Evolutionary conservation across 2,329 filamentous ascomycete genomes (phyloP).

Genomic region (Fusarium armeniacum): DNA sequence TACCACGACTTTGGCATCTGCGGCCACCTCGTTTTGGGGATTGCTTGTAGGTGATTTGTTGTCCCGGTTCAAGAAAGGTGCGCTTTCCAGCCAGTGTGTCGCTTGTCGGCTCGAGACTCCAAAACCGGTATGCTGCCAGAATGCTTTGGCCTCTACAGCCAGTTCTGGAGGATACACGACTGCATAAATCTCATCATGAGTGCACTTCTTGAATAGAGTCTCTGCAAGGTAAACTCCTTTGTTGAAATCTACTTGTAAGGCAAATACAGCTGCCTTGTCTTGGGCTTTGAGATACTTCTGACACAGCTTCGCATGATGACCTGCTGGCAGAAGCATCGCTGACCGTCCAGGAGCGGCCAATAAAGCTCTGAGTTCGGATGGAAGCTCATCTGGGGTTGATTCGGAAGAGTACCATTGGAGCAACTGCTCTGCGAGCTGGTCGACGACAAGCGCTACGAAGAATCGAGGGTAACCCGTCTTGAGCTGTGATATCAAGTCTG

Average conservation of each 20-base stretch:
- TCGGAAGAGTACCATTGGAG: slow-evolving; percentile 33
- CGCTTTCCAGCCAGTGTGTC: slow-evolving; percentile 45
- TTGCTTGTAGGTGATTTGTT: neutral
- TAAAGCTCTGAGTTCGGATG: neutral
- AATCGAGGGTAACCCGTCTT: slow-evolving; percentile 51
- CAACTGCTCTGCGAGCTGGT: slow-evolving; percentile 38
- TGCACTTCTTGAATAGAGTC: neutral
- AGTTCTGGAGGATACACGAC: slow-evolving; percentile 36
- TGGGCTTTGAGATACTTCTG: slow-evolving; percentile 36
- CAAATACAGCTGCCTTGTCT: neutral
- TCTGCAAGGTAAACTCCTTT: neutral
- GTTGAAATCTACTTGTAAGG: slow-evolving; percentile 31
- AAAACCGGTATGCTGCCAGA: slow-evolving; percentile 52
- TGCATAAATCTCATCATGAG: slow-evolving; percentile 29
- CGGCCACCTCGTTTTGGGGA: slow-evolving; percentile 19
- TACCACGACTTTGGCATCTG: slow-evolving; percentile 26
- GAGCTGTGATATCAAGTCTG: slow-evolving; percentile 38
- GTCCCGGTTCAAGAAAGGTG: slow-evolving; percentile 34
- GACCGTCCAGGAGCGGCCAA: neutral
- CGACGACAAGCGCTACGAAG: slow-evolving; percentile 46
- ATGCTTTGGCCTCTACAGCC: slow-evolving; percentile 45
- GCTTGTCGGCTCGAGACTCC: slow-evolving; percentile 52
- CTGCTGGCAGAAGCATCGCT: slow-evolving; percentile 36
- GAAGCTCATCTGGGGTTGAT: neutral
- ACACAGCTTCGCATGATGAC: slow-evolving; percentile 32